Conservation (phyloP, 116 monocot genomes). For the Iris pallida region DNA sequence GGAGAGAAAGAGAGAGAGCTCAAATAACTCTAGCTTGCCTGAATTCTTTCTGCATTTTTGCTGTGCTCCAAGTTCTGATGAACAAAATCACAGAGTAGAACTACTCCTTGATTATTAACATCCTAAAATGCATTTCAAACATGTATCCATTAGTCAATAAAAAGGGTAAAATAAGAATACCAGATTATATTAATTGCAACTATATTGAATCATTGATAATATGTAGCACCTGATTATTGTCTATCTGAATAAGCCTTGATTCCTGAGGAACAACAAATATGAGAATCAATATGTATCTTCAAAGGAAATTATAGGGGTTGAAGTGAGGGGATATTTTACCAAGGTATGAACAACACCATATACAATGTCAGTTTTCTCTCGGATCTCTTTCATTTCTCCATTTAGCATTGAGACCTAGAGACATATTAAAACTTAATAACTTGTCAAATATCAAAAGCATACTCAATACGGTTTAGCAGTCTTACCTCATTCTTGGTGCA, state of each 20-base stretch:
- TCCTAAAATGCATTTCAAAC: background rate
- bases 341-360: conserved; percentile 8
- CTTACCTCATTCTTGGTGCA: conserved; percentile 10
- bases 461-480: background rate
- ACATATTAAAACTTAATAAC: background rate
- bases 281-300: background rate
- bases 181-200: background rate
- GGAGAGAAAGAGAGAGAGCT: too few species aligned
- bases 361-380: conserved; percentile 10
- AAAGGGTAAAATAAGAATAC: background rate
- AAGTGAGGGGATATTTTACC: conserved; percentile 6
- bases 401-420: conserved; percentile 9
- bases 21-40: conserved; percentile 2
- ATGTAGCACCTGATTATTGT: conserved; percentile 10
- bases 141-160: background rate
- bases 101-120: conserved; percentile 6
- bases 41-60: conserved; percentile 6
- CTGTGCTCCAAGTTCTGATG: conserved; percentile 5
- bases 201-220: too few species aligned
- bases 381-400: conserved; percentile 10
- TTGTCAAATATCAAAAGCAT: background rate
- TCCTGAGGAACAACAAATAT: conserved; percentile 7
- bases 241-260: conserved; percentile 7
- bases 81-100: conserved; percentile 12
- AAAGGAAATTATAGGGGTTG: background rate